Evolutionary conservation across 306 rosid genomes (phyloP), one percentile per base, ranked within the genome.

Genomic region (Cicer cuneatum): DNA sequence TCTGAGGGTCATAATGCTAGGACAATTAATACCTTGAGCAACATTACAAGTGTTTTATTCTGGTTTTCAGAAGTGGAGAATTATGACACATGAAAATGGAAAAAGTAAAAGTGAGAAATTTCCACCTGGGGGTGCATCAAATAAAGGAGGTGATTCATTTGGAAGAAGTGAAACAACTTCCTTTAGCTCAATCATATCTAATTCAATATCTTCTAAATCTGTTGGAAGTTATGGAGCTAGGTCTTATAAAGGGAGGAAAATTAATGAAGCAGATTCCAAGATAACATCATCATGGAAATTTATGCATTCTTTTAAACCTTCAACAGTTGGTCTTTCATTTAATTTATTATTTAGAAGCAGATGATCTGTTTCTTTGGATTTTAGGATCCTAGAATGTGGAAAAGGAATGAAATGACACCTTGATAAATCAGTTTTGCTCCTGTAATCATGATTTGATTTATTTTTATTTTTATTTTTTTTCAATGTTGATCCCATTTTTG

Each of bases 71-170:
- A 87, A 88, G 83, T 86, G 90, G 96, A 89, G 96, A 90, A 78
- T 71, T 42, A 89, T 80, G 81, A 81, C 92, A 13, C 90, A 86
- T 75, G 86, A 87, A 71, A 89, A 89, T 62, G 87, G 85, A 2
- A 93, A 89, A 82, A 86, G 98, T 89, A 93, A 90, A 89, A 93
- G 98, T n/a, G 98, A 93, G 83, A 93, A 93, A 82, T 93, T 93
- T 61, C 97, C 98, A 51, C 97, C 89, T 46, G 85, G 79, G 33
- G 87, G 85, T 18, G 51, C 83, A 71, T 85, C 93, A 18, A 83
- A 85, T 8, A 89, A 83, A 66, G 93, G 81, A 63, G 86, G 91
- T 5, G 77, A 81, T 24, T 93, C 97, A 58, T 93, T 93, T 78
- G 87, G 94, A 11, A 81, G 83, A 14, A 39, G 81, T 18, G 89